Conservation (phyloP, 1,284 basidiomycete species). For the Pyrrhoderma noxium region DNA sequence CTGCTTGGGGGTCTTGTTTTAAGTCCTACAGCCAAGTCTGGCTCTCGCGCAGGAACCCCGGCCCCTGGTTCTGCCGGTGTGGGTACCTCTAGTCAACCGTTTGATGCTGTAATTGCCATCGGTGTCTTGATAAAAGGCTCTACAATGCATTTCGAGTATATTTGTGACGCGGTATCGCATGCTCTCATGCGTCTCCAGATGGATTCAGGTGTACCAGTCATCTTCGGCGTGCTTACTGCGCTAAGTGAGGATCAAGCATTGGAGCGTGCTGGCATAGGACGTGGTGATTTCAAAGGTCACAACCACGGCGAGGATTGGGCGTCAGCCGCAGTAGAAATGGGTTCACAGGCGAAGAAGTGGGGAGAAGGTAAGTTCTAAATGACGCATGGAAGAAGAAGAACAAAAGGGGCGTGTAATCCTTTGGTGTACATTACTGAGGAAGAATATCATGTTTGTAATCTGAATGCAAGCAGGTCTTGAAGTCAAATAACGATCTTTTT, state of each 20-base stretch:
- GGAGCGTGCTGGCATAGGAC: constrained; percentile 80
- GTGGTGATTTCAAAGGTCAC: constrained; percentile 63
- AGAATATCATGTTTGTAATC: not conserved
- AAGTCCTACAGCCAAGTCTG: constrained; percentile 30
- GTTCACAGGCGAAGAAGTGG: constrained; percentile 67
- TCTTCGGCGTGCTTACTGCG: constrained; percentile 94
- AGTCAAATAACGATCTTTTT: too few species aligned
- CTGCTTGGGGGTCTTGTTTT: constrained; percentile 69
- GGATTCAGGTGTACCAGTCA: constrained; percentile 90
- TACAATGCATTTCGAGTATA: constrained; percentile 99
- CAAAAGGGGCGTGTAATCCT: too few species aligned
- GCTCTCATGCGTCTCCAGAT: constrained; percentile 92
- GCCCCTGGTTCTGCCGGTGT: constrained; percentile 25
- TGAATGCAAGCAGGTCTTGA: not conserved
- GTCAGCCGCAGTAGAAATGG: constrained; percentile 90
- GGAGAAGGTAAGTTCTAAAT: constrained; percentile 58
- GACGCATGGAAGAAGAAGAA: not conserved
- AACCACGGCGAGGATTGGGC: constrained; percentile 98
- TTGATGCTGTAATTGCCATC: constrained; percentile 94
- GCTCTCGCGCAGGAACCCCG: constrained; percentile 44
- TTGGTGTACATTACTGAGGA: constrained; percentile 5
- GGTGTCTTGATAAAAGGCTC: constrained; percentile 96
- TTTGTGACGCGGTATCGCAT: constrained; percentile 87
- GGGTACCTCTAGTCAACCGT: constrained; percentile 48
- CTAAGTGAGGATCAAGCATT: constrained; percentile 93